Evolutionary conservation across 2,329 filamentous ascomycete genomes (phyloP).

Genomic region (Cadophora sp.): DNA sequence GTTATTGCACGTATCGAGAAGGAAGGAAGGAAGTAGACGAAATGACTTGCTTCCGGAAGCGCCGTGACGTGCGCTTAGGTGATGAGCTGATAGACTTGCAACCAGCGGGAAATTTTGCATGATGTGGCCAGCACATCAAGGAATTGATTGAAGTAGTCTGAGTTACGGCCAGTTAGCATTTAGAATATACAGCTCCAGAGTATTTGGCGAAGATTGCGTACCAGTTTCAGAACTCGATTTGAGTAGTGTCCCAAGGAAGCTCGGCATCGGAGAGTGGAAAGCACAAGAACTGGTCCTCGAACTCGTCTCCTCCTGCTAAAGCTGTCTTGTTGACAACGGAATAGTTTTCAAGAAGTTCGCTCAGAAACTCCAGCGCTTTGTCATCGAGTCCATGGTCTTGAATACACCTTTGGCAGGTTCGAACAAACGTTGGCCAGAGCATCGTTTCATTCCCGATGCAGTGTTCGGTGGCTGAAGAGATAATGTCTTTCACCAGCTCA

Average conservation of each 20-base stretch:
- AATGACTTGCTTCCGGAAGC: too few relatives aligned
- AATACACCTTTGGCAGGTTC: not conserved
- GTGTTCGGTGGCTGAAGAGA: too few relatives aligned
- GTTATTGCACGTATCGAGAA: too few relatives aligned
- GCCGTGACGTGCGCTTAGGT: too few relatives aligned
- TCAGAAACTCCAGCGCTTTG: too few relatives aligned
- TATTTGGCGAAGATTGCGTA: not conserved
- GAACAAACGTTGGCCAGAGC: not conserved
- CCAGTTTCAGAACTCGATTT: not conserved
- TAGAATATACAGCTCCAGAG: not conserved
- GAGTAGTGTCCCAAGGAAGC: not conserved
- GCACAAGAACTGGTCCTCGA: conserved; percentile 20
- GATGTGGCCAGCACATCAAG: not conserved
- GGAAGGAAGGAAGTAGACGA: too few relatives aligned
- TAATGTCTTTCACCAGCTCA: too few relatives aligned
- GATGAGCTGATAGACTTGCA: too few relatives aligned
- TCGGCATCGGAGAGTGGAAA: not conserved
- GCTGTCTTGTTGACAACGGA: not conserved
- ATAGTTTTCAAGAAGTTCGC: not conserved
- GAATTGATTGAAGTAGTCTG: not conserved
- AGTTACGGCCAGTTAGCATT: not conserved
- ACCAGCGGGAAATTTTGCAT: too few relatives aligned
- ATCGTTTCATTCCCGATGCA: not conserved
- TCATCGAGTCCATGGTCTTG: too few relatives aligned
- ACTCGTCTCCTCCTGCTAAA: not conserved